Base-by-base conservation (phyloP, 2,329 filamentous ascomycete species). In the Sarocladium brachiariae region DNA sequence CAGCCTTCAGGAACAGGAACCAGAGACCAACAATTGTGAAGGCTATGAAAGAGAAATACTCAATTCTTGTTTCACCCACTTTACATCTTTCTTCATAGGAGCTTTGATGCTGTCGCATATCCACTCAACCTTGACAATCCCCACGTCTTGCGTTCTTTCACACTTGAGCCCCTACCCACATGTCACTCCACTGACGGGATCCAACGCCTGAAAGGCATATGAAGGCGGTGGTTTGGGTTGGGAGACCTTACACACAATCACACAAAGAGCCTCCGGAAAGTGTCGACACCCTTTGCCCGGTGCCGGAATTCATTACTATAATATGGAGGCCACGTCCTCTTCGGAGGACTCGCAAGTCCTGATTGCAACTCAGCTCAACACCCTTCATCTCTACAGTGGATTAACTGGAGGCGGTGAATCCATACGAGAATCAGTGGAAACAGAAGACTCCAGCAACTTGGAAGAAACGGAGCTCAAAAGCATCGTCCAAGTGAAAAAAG, bases 361-460 rank as follows among this genome's bases (percentile, higher is more conserved):
- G 25, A 47, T 47, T 11, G 6, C 43, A 19, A 47, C 4, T 5
- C 43, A 33, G 13, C 43, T 47, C 25, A 31, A 47, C 16, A 33
- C 16, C 5, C 43, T 47, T 47, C 43, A 33, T 8, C 39, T 43
- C 9, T n/a, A 4, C 4, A 25, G 21, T 4, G 10, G 27, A 9
- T 11, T 47, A 5, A 4, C 43, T 33, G 43, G 43, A 47, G 43
- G 43, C 43, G 43, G 43, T 47, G 43, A 47, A 47, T 19, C 43
- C 31, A 5, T 31, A 33, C 43, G 27, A 33, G 27, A 10, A 47
- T 18, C 25, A 8, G 27, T 47, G 10, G 43, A 33, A 25, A 47
- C 43, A 16, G 27, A 47, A 9, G 4, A 47, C 19, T 14, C 16
- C 3, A 19, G 5, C 11, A 6, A 10, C 43, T n/a, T 31, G 18